Evolutionary conservation across 78 protist species (phyloP).

Genomic region (Dictyostelium intermedium): DNA sequence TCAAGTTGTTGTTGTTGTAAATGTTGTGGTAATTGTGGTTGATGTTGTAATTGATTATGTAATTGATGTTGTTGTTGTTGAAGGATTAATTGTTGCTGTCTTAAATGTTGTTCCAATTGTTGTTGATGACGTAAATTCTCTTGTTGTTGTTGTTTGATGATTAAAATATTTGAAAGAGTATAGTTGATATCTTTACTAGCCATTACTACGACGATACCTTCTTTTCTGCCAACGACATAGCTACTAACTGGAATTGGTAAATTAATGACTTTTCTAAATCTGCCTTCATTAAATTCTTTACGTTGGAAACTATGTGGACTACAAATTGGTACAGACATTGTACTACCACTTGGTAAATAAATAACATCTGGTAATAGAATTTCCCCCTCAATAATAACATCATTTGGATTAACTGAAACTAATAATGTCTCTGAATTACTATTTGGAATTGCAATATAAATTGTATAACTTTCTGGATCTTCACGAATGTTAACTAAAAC

Average conservation of each 20-base stretch:
- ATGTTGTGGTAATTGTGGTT: not conserved
- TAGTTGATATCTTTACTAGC: conserved; percentile 35
- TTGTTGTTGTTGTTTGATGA: conserved; percentile 15
- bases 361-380: conserved; percentile 39
- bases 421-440: conserved; percentile 6
- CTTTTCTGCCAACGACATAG: conserved; percentile 61
- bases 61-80: not conserved
- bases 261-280: conserved; percentile 23
- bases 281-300: conserved; percentile 56
- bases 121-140: not conserved
- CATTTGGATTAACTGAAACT: conserved; percentile 40
- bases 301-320: not conserved
- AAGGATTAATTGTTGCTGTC: not conserved
- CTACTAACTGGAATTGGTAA: conserved; percentile 36
- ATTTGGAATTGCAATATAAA: conserved; percentile 73
- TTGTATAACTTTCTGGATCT: conserved; percentile 19
- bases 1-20: not conserved
- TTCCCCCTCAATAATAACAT: conserved; percentile 48
- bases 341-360: conserved; percentile 40
- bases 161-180: not conserved
- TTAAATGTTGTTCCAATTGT: not conserved
- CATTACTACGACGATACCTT: conserved; percentile 50
- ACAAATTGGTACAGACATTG: not conserved
- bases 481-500: conserved; percentile 64
- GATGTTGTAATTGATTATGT: not conserved